These are phyloP conservation scores for Acer saccharum DNA, from an alignment of 345 rosid species.

Conservation along the genomic window DNA sequence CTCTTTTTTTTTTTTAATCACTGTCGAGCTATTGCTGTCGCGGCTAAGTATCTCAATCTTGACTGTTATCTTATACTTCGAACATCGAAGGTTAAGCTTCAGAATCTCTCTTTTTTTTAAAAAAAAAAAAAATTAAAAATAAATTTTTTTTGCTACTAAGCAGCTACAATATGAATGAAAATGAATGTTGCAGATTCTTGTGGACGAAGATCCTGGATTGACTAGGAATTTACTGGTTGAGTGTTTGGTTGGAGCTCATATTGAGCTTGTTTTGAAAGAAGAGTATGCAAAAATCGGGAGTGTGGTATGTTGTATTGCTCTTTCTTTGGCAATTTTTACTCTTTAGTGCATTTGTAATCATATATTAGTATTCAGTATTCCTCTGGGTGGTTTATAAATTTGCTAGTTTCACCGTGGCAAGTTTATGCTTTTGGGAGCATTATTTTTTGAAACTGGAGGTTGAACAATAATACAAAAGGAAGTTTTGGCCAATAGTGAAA, in stretches of 20 bases:
- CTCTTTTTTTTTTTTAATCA: too few species aligned
- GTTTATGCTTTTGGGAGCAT: not conserved
- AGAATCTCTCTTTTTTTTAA: too few species aligned
- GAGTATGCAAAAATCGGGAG: slow-evolving; percentile 83
- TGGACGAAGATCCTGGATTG: slow-evolving; percentile 87
- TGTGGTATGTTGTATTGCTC: slow-evolving; percentile 54
- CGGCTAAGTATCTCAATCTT: too few species aligned
- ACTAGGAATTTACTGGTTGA: slow-evolving; percentile 84
- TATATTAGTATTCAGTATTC: not conserved
- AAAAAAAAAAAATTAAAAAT: too few species aligned
- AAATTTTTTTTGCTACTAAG: not conserved
- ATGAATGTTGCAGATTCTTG: slow-evolving; percentile 62
- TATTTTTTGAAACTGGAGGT: not conserved
- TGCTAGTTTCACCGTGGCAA: not conserved
- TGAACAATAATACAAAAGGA: not conserved
- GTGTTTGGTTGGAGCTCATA: slow-evolving; percentile 83
- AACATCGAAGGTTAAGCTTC: too few species aligned
- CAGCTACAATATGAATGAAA: not conserved
- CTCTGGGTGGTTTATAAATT: not conserved
- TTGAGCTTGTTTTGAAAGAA: slow-evolving; percentile 85
- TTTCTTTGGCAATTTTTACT: not conserved
- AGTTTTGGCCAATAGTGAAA: not conserved
- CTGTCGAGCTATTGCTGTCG: too few species aligned
- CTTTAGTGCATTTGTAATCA: not conserved
- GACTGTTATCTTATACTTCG: too few species aligned